Evolutionary conservation across 345 rosid species (phyloP).

Genomic region (Jatropha curcas): DNA sequence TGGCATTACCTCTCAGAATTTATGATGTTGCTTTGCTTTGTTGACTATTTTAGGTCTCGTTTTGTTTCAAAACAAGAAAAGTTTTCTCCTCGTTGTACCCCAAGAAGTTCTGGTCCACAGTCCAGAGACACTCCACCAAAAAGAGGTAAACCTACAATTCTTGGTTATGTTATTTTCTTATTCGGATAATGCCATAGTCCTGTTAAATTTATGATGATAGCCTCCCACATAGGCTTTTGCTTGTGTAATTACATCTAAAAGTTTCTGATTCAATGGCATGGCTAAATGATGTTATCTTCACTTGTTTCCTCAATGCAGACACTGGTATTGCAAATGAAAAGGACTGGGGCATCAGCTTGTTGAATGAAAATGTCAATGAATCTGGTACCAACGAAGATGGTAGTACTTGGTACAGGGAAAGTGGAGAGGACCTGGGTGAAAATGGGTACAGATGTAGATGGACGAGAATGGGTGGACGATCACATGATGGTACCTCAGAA

Average conservation of each 20-base stretch:
- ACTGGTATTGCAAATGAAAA: conserved; percentile 98
- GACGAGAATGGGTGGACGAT: conserved; percentile 94
- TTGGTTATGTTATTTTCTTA: neutral
- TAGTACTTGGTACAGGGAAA: conserved; percentile 85
- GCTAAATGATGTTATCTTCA: conserved; percentile 16
- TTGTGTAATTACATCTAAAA: neutral
- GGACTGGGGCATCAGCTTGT: conserved; percentile 90
- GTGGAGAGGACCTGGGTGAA: conserved; percentile 80
- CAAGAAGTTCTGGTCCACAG: conserved; percentile 83
- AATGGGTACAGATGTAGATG: conserved; percentile 96
- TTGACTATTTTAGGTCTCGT: conserved; percentile 49
- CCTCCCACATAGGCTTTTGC: neutral
- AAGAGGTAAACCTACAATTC: conserved; percentile 57
- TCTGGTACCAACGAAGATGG: conserved; percentile 91
- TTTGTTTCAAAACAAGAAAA: conserved; percentile 72
- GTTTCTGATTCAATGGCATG: neutral
- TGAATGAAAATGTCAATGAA: conserved; percentile 80
- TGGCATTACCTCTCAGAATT: neutral
- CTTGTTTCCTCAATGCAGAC: conserved; percentile 46
- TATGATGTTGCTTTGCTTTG: neutral
- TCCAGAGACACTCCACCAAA: conserved; percentile 88
- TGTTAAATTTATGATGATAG: neutral
- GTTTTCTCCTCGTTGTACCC: conserved; percentile 78
- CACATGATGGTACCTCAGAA: conserved; percentile 75
- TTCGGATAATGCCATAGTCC: neutral